Percentiles rank a stretch among this genome's conserved stretches.
phyloP scores from a whole-genome alignment of 306 rosid genomes.

The Prunus mume region DNA sequence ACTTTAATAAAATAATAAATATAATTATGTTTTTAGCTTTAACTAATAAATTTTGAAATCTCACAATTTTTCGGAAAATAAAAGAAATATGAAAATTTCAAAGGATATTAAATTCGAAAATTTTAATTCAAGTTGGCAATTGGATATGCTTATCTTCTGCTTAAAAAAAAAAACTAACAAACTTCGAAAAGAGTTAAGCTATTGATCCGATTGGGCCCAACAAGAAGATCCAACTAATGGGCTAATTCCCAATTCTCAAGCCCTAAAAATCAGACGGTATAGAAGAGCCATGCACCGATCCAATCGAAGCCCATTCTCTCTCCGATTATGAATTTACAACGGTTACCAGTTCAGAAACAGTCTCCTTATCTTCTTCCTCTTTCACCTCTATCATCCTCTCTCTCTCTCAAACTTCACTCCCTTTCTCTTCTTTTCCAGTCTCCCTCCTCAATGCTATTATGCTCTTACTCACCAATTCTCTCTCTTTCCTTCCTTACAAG shows the following conservation, averaged over 20 bases:
- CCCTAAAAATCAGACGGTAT: neutral
- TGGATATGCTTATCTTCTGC: too few relatives aligned
- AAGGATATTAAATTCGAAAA: too few relatives aligned
- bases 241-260: neutral
- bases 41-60: too few relatives aligned
- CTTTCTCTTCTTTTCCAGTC: neutral
- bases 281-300: too few relatives aligned
- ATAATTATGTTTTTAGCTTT: too few relatives aligned
- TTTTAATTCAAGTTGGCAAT: too few relatives aligned
- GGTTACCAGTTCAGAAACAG: neutral
- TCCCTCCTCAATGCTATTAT: neutral
- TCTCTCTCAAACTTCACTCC: neutral
- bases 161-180: neutral
- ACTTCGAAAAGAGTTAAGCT: neutral
- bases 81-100: too few relatives aligned
- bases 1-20: too few relatives aligned
- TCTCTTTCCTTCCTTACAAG: conserved; percentile 7
- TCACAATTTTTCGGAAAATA: too few relatives aligned
- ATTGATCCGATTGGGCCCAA: neutral
- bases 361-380: neutral
- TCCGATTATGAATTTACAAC: neutral
- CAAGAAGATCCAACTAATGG: neutral
- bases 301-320: neutral
- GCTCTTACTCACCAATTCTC: neutral
- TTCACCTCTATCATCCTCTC: neutral